Evolutionary conservation across 345 rosid genomes (phyloP).

Genomic region (Eucalyptus coolabah): DNA sequence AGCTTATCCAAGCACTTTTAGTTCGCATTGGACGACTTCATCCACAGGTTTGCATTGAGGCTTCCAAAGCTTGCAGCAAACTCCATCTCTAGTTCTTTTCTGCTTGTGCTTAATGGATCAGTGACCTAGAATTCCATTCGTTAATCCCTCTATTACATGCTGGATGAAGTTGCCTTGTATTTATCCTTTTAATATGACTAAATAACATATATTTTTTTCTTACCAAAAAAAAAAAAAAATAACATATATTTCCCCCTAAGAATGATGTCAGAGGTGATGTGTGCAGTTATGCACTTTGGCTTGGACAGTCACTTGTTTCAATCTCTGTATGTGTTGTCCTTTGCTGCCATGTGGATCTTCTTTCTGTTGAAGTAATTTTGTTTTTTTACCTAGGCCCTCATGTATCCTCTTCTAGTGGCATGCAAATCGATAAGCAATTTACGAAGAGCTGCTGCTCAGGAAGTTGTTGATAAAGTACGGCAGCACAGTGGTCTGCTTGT

Average conservation of each 20-base stretch:
- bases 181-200: not conserved
- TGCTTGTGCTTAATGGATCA: not conserved
- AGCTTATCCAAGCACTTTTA: slow-evolving; percentile 85
- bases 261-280: not conserved
- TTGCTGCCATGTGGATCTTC: not conserved
- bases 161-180: not conserved
- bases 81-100: not conserved
- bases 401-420: slow-evolving; percentile 99
- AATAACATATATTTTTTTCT: not conserved
- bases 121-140: not conserved
- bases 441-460: slow-evolving; percentile 90
- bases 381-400: slow-evolving; percentile 63
- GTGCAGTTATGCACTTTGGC: not conserved
- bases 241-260: not conserved
- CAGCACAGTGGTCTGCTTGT: slow-evolving; percentile 92
- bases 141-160: not conserved
- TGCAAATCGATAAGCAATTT: slow-evolving; percentile 96
- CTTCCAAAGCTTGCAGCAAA: not conserved
- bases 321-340: not conserved
- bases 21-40: slow-evolving; percentile 92
- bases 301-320: not conserved
- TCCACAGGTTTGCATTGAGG: slow-evolving; percentile 61
- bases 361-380: not conserved
- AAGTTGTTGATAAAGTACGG: slow-evolving; percentile 96
- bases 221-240: too few relatives aligned